Conservation (phyloP, 257 asterid species). For the Capsicum pubescens region DNA sequence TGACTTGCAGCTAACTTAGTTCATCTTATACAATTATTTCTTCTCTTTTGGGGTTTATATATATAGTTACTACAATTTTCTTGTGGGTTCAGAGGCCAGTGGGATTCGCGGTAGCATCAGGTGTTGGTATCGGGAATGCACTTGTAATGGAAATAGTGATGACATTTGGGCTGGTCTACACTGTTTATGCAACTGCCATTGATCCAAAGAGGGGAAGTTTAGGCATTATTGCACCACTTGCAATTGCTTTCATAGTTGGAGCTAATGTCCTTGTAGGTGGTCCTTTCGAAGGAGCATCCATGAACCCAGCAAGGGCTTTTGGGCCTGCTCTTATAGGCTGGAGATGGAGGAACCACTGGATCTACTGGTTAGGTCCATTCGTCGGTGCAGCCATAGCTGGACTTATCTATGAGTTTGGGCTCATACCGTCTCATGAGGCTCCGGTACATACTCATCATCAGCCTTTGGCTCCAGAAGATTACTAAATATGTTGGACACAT, state of each 20-base stretch:
- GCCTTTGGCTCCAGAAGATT: slow-evolving; percentile 93
- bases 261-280: slow-evolving; percentile 89
- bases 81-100: slow-evolving; percentile 68
- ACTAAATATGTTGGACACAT: slow-evolving; percentile 42
- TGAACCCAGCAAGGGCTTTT: slow-evolving; percentile 94
- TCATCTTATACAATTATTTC: not conserved
- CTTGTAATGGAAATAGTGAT: slow-evolving; percentile 76
- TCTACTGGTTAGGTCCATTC: slow-evolving; percentile 94
- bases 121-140: slow-evolving; percentile 68
- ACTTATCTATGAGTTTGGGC: slow-evolving; percentile 70
- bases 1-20: not conserved
- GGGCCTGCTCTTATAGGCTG: slow-evolving; percentile 95
- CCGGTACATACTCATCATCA: slow-evolving; percentile 73
- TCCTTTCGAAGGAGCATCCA: slow-evolving; percentile 85
- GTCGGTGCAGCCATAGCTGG: slow-evolving; percentile 83
- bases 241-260: slow-evolving; percentile 88
- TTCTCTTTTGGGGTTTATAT: not conserved
- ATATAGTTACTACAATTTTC: not conserved
- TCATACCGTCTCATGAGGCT: slow-evolving; percentile 52
- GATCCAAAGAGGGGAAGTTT: slow-evolving; percentile 84
- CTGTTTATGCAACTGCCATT: slow-evolving; percentile 80
- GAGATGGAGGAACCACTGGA: slow-evolving; percentile 94
- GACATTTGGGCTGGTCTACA: slow-evolving; percentile 81
- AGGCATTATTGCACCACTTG: slow-evolving; percentile 85
- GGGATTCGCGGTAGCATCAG: slow-evolving; percentile 68